These are phyloP conservation scores for Podospora anserina DNA, from an alignment of 495 filamentous ascomycete species.

Conservation along the genomic window DNA sequence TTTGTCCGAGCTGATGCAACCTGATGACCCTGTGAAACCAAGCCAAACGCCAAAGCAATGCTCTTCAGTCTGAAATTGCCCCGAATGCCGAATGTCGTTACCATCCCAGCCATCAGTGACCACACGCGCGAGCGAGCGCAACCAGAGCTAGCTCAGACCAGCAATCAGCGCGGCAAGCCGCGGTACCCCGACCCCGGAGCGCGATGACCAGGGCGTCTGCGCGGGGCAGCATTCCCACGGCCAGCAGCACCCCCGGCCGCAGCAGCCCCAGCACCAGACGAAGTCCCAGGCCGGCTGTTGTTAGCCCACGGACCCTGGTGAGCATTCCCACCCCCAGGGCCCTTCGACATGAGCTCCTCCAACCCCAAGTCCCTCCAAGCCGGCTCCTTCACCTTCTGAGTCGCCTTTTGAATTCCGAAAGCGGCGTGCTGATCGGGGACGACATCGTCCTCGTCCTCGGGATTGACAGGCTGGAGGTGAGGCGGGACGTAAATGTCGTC, in stretches of 20 bases:
- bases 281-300: not conserved
- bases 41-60: not conserved
- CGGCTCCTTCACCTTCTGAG: slow-evolving; percentile 63
- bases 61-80: not conserved
- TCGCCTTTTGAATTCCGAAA: slow-evolving; percentile 89
- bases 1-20: not conserved
- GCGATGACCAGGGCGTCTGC: not conserved
- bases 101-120: not conserved
- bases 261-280: not conserved
- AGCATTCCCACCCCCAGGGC: slow-evolving; percentile 22
- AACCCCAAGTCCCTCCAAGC: slow-evolving; percentile 88
- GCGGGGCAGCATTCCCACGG: slow-evolving; percentile 4
- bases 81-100: too few relatives aligned
- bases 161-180: slow-evolving; percentile 45
- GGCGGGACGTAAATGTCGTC: slow-evolving; percentile 86
- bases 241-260: slow-evolving; percentile 6
- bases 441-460: slow-evolving; percentile 96
- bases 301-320: not conserved
- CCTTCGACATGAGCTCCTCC: slow-evolving; percentile 62
- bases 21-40: not conserved
- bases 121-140: not conserved
- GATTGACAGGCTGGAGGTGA: slow-evolving; percentile 88
- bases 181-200: slow-evolving; percentile 21
- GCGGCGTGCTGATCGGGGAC: slow-evolving; percentile 97
- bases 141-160: not conserved